phyloP scores from a whole-genome alignment of 2,329 filamentous ascomycete genomes.

The Hypoxylon sp. region DNA sequence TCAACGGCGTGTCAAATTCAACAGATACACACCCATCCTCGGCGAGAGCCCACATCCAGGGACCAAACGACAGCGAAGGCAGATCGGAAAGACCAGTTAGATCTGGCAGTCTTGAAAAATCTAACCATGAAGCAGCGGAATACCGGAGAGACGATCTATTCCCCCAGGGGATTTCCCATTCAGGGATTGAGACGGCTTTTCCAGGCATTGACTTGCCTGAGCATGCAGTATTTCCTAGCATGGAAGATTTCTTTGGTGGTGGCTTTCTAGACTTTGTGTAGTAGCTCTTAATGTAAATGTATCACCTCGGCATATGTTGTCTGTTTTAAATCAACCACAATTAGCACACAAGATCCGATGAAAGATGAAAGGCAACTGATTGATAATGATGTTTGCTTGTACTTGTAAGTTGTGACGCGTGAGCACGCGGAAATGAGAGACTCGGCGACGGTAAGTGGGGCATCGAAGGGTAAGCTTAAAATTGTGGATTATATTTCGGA shows the following conservation, averaged over 20 bases:
- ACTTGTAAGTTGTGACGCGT: too few relatives aligned
- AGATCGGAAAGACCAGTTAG: not conserved
- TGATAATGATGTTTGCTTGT: too few relatives aligned
- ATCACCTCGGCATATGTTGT: too few relatives aligned
- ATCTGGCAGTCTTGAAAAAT: too few relatives aligned
- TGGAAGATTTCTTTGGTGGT: conserved; percentile 48
- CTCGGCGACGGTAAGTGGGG: too few relatives aligned
- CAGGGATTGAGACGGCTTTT: conserved; percentile 25
- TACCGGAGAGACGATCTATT: conserved; percentile 19
- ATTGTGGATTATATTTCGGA: too few relatives aligned
- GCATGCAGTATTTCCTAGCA: conserved; percentile 44
- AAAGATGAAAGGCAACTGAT: too few relatives aligned
- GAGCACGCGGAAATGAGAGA: too few relatives aligned
- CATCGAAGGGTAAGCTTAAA: too few relatives aligned
- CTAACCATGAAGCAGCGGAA: conserved; percentile 5
- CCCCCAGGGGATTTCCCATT: conserved; percentile 14
- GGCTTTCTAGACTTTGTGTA: conserved; percentile 46
- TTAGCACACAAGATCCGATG: too few relatives aligned
- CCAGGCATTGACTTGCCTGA: conserved; percentile 37
- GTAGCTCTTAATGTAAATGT: too few relatives aligned
- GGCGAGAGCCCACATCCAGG: conserved; percentile 4
- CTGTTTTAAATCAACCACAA: too few relatives aligned
- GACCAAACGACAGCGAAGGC: conserved; percentile 4
- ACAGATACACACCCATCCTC: not conserved
- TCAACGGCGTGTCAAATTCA: conserved; percentile 17